Percentiles rank a stretch among this genome's conserved stretches.
Evolutionary conservation across 2,329 filamentous ascomycete genomes (phyloP).

Genomic region (Colletotrichum sp.): DNA sequence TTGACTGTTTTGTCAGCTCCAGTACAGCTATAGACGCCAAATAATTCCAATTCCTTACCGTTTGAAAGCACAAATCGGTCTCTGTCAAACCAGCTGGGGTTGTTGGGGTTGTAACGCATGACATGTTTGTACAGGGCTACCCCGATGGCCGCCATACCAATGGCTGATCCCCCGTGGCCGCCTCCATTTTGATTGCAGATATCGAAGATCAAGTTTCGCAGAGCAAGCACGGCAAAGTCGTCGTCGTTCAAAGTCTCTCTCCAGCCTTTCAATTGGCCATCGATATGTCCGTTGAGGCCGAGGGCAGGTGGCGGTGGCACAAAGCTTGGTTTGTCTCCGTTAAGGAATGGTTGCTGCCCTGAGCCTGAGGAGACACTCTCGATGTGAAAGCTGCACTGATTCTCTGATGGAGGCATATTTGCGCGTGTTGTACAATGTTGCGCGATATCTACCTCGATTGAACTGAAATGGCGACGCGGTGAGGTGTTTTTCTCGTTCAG

Average conservation of each 20-base stretch:
- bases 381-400: not conserved
- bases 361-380: not conserved
- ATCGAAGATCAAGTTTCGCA: slow-evolving; percentile 34
- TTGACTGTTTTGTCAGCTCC: not conserved
- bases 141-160: slow-evolving; percentile 41
- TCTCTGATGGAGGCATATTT: not conserved
- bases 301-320: not conserved
- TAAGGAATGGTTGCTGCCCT: not conserved
- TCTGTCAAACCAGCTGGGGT: slow-evolving; percentile 59
- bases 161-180: slow-evolving; percentile 53
- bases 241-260: not conserved
- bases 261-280: not conserved
- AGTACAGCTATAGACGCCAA: not conserved
- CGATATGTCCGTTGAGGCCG: not conserved
- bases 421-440: not conserved
- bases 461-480: not conserved
- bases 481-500: not conserved
- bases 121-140: slow-evolving; percentile 60
- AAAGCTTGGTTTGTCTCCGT: not conserved
- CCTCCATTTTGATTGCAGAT: slow-evolving; percentile 64
- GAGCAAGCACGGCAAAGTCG: not conserved
- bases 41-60: slow-evolving; percentile 30
- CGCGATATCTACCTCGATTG: not conserved
- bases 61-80: slow-evolving; percentile 67
- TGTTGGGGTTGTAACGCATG: slow-evolving; percentile 61